Evolutionary conservation across 1,284 basidiomycete species (phyloP), one percentile per base, ranked within the genome.

Genomic region (Trichosporon sp.): DNA sequence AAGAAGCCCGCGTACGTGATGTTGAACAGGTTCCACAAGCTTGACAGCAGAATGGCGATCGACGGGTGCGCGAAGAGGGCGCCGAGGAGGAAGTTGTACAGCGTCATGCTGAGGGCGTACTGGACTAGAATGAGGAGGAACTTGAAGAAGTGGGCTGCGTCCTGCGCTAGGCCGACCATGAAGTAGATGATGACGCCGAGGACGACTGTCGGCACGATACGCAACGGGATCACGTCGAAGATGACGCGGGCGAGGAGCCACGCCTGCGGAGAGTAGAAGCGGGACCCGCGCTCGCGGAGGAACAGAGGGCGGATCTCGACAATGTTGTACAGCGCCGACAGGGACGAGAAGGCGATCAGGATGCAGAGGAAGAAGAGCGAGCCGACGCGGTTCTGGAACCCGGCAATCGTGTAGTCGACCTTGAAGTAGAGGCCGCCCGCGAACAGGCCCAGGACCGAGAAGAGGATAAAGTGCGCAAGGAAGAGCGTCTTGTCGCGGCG

Each of bases 161-260:
- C 82, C 13, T 82, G 82, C 1, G 89, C 84, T 1, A 95, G 85
- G 9, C 93, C 92, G 13, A 92, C 91, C 92, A 95, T 79, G 88
- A 91, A 95, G 74, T 99, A 99, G 4, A 96, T 88, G 72, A 98
- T 96, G 7, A 91, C 89, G 27, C 94, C 93, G 68, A 95, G 92
- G 69, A 98, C 85, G 70, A 98, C 86, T 0, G 95, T 93, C 7
- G 95, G 95, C 7, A 98, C 89, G 19, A 99, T 86, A 23, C 95
- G 88, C n/a, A 99, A 84, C 0, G 95, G 95, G 5, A 98, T 82
- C 66, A 97, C 92, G 77, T 99, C 95, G 78, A 97, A 98, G n/a
- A 99, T 85, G 61, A 96, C 88, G 84, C 97, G 97, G 62, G 93
- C 91, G 1, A 90, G 83, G 79, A 99, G 97, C 95, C 68, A 69